Percentiles rank a stretch among this genome's conserved stretches.
Evolutionary conservation across 2,329 filamentous ascomycete species (phyloP).

Genomic region (Calonectria henricotiae): DNA sequence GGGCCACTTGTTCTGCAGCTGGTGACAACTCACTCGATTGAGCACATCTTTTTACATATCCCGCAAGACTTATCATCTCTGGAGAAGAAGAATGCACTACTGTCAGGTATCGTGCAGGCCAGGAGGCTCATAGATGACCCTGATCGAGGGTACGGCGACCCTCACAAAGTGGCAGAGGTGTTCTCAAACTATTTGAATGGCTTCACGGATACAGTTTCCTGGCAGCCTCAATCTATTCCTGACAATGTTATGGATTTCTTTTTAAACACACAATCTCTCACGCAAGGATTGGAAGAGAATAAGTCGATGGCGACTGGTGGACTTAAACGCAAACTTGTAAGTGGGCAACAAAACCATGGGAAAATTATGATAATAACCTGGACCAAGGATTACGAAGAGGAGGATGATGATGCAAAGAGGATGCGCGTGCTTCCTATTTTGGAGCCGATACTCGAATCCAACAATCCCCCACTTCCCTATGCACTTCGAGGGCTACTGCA

Average conservation of each 20-base stretch:
- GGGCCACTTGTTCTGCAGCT: conserved; percentile 67
- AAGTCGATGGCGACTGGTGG: conserved; percentile 49
- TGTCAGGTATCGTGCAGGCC: conserved; percentile 59
- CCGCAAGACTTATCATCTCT: conserved; percentile 56
- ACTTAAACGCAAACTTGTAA: conserved; percentile 68
- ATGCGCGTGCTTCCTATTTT: conserved; percentile 50
- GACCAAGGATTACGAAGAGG: conserved; percentile 50
- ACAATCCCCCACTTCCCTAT: conserved; percentile 56
- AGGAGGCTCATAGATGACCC: conserved; percentile 62
- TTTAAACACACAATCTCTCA: conserved; percentile 58
- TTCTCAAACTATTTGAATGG: conserved; percentile 66
- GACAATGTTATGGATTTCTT: conserved; percentile 68
- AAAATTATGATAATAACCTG: conserved; percentile 11
- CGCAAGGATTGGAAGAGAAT: conserved; percentile 51
- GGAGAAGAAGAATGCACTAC: conserved; percentile 66
- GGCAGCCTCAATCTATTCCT: conserved; percentile 66
- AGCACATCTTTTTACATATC: conserved; percentile 70
- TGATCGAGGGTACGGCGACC: conserved; percentile 60
- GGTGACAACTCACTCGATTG: conserved; percentile 68
- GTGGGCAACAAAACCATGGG: conserved; percentile 41
- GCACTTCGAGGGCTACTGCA: conserved; percentile 55
- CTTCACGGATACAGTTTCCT: conserved; percentile 59
- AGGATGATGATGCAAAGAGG: conserved; percentile 56
- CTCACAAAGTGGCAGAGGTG: conserved; percentile 64
- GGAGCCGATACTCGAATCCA: conserved; percentile 43